These are phyloP conservation scores for Canariomyces notabilis DNA, from an alignment of 2,329 filamentous ascomycete genomes.

Conservation along the genomic window DNA sequence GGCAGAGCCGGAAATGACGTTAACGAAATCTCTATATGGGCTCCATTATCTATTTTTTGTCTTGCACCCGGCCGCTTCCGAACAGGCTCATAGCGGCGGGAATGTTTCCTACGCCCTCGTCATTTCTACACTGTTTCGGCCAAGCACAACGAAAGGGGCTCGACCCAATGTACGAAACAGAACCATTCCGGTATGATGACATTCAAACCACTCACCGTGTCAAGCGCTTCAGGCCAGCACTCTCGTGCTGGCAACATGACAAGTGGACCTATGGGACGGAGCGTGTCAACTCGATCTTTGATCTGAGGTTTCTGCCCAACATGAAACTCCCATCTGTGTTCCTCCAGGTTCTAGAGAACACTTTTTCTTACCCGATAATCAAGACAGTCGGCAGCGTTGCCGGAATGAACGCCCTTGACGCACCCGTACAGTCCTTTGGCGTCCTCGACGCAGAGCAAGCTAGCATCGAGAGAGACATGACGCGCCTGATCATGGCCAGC, in stretches of 20 bases:
- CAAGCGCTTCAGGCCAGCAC: neutral
- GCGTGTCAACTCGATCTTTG: neutral
- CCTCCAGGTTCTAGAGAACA: neutral
- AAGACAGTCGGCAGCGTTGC: neutral
- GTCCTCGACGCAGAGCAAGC: neutral
- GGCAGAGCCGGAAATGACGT: no score
- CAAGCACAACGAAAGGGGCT: neutral
- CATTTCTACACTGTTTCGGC: neutral
- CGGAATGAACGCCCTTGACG: conserved; percentile 1
- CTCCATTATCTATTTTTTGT: neutral
- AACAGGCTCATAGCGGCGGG: neutral
- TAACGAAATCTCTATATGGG: no score
- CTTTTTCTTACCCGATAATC: neutral
- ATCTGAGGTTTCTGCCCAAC: no score
- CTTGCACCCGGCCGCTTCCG: neutral
- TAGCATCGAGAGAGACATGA: conserved; percentile 8
- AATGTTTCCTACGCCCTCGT: conserved; percentile 10
- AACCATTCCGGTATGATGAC: neutral
- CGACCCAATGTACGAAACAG: conserved; percentile 12
- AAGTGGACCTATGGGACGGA: neutral
- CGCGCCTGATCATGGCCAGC: conserved; percentile 6
- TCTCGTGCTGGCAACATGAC: conserved; percentile 10
- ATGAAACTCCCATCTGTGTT: neutral
- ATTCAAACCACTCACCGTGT: neutral
- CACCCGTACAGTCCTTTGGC: neutral